A percentile compares a stretch with the other conserved stretches of the same genome.
These are phyloP conservation scores for Licmophora abbreviata DNA, from an alignment of 108 stramenopile species.

Conservation along the genomic window DNA sequence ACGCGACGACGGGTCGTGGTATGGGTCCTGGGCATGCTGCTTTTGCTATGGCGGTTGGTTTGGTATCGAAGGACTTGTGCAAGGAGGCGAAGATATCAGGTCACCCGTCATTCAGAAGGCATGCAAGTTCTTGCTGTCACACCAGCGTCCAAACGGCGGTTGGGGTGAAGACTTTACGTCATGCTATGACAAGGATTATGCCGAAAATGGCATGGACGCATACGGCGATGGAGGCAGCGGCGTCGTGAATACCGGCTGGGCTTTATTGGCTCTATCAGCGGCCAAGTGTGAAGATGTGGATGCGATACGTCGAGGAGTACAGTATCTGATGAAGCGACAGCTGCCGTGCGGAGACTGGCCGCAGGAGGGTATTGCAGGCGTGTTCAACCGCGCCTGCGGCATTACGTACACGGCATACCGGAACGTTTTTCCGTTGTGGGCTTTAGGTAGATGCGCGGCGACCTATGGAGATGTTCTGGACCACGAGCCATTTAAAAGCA, in stretches of 20 bases:
- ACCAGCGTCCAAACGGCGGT: conserved; percentile 91
- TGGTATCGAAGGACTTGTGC: conserved; percentile 88
- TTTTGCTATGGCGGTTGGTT: conserved; percentile 96
- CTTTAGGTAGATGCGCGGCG: conserved; percentile 82
- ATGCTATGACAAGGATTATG: conserved; percentile 95
- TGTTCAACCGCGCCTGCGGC: conserved; percentile 96
- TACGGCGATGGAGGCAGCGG: conserved; percentile 90
- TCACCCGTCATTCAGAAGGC: conserved; percentile 50
- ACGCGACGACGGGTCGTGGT: conserved; percentile 93
- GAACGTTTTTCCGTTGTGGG: conserved; percentile 99
- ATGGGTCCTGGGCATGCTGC: conserved; percentile 95
- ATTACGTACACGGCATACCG: conserved; percentile 99
- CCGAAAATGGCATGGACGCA: conserved; percentile 74
- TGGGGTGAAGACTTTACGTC: conserved; percentile 99
- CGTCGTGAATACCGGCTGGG: conserved; percentile 98
- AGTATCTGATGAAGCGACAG: conserved; percentile 82
- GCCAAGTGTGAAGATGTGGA: conserved; percentile 75
- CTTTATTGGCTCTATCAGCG: conserved; percentile 82
- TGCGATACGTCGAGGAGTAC: conserved; percentile 69
- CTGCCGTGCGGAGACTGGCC: conserved; percentile 94
- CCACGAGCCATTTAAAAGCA: too few species aligned
- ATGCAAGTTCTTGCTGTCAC: conserved; percentile 55
- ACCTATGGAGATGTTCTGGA: conserved; percentile 50
- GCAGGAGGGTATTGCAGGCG: conserved; percentile 97
- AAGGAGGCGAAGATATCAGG: conserved; percentile 57